Evolutionary conservation across 345 rosid genomes (phyloP).

Genomic region (Murraya koenigii): DNA sequence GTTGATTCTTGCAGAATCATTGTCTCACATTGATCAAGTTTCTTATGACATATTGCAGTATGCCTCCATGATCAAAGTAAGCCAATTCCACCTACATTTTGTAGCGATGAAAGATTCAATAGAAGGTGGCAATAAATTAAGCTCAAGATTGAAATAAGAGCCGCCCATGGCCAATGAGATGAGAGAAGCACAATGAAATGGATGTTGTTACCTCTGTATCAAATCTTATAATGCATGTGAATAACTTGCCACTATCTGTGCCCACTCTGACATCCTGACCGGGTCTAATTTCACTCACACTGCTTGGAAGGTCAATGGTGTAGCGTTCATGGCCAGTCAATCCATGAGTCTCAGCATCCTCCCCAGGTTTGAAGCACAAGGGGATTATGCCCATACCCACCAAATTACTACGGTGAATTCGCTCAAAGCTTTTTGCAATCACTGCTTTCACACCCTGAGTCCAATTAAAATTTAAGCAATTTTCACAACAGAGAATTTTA

Average conservation of each 20-base stretch:
- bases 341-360: conserved; percentile 75
- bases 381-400: conserved; percentile 93
- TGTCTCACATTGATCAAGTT: conserved; percentile 43
- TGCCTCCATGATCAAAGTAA: conserved; percentile 60
- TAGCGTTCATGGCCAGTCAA: conserved; percentile 81
- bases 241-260: conserved; percentile 68
- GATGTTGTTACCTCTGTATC: conserved; percentile 70
- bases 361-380: conserved; percentile 76
- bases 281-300: conserved; percentile 63
- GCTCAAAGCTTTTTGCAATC: conserved; percentile 84
- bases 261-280: conserved; percentile 78
- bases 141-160: not conserved
- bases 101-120: not conserved
- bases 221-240: conserved; percentile 63
- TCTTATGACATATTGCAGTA: conserved; percentile 58
- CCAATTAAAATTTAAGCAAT: conserved; percentile 1
- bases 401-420: conserved; percentile 83
- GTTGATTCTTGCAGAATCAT: conserved; percentile 6
- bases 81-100: conserved; percentile 51
- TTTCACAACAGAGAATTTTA: not conserved
- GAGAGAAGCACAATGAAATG: not conserved
- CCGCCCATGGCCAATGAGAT: not conserved
- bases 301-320: conserved; percentile 64
- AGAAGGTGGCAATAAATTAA: not conserved
- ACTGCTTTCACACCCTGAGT: conserved; percentile 90